Conservation (phyloP, 805 yeast species). For the Candida alai region DNA sequence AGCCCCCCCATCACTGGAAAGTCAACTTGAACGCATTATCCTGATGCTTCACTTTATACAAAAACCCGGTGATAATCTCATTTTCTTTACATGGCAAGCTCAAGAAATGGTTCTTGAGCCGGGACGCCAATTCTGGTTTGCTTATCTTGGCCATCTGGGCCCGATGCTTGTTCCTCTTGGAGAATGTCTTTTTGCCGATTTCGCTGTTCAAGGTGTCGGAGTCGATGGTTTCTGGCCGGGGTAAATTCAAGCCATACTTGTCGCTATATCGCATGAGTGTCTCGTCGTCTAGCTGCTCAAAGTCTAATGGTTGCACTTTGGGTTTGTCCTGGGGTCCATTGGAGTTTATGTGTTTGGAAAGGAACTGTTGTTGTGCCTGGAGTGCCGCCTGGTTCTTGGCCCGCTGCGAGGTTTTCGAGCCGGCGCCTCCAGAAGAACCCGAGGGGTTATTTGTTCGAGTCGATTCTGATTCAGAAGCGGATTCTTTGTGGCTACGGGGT, state of each 20-base stretch:
- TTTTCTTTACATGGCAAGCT: constrained; percentile 63
- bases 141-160: constrained; percentile 41
- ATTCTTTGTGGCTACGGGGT: constrained; percentile 23
- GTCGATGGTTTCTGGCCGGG: constrained; percentile 59
- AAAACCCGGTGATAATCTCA: constrained; percentile 82
- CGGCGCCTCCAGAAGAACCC: constrained; percentile 4
- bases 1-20: too few species aligned
- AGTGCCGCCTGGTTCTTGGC: constrained; percentile 57
- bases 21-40: constrained; percentile 39
- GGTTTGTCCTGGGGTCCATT: constrained; percentile 65
- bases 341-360: constrained; percentile 65
- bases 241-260: constrained; percentile 51
- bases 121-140: constrained; percentile 56
- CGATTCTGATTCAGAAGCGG: constrained; percentile 34
- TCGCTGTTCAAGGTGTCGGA: constrained; percentile 70
- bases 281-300: constrained; percentile 55
- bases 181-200: constrained; percentile 66
- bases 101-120: constrained; percentile 66
- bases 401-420: constrained; percentile 22
- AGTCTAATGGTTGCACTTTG: constrained; percentile 60
- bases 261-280: constrained; percentile 69
- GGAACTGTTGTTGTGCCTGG: constrained; percentile 65
- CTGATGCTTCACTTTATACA: constrained; percentile 80
- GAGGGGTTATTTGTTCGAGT: constrained; percentile 12
- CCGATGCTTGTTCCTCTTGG: constrained; percentile 20